Conservation (phyloP, 106 monocot species). For the Acorus calamus region DNA sequence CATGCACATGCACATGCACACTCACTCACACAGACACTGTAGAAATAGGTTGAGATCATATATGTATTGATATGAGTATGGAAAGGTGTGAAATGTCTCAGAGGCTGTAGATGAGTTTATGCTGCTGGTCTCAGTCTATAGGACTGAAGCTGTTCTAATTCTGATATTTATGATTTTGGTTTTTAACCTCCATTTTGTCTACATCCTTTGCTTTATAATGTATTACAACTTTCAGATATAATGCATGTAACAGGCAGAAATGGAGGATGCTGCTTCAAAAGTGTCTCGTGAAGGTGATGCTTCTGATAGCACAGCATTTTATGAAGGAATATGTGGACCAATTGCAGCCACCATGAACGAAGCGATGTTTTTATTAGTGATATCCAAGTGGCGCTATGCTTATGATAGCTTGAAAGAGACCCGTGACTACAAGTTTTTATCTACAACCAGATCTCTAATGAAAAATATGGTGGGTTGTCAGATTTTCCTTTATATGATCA, state of each 20-base stretch:
- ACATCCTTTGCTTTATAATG: neutral
- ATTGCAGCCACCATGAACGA: conserved; percentile 89
- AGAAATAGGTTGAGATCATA: too few species aligned
- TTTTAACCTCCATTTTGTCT: too few species aligned
- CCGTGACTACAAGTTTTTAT: conserved; percentile 55
- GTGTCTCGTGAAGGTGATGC: conserved; percentile 9
- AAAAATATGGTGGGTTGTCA: conserved; percentile 58
- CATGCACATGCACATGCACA: too few species aligned
- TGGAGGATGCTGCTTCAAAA: conserved; percentile 17
- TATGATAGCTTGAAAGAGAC: conserved; percentile 80
- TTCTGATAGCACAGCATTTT: conserved; percentile 19
- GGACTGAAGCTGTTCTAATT: too few species aligned
- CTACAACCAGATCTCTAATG: conserved; percentile 64
- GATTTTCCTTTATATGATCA: too few species aligned
- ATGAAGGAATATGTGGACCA: conserved; percentile 58
- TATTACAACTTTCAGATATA: neutral
- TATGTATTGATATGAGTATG: too few species aligned
- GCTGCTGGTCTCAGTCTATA: too few species aligned
- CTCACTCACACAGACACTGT: too few species aligned
- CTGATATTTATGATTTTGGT: too few species aligned
- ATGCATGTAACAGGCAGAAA: conserved; percentile 24
- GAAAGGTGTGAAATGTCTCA: too few species aligned
- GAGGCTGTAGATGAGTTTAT: too few species aligned
- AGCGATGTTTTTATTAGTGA: conserved; percentile 62
- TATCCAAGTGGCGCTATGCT: conserved; percentile 73